Base-by-base conservation (phyloP, 2,329 filamentous ascomycete genomes). In the Arthrobotrys sphaeroides region DNA sequence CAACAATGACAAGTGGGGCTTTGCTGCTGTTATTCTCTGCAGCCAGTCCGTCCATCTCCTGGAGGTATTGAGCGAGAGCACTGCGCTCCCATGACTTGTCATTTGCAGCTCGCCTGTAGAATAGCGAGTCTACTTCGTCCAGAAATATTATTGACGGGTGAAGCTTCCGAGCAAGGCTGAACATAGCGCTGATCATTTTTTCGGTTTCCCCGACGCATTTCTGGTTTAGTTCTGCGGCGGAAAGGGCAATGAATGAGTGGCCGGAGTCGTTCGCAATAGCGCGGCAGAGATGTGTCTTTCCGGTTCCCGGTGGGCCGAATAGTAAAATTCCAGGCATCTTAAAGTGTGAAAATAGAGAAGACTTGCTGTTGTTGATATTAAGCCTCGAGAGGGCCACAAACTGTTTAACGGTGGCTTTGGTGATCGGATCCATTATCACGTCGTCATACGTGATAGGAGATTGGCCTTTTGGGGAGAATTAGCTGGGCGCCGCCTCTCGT, bases 211-310 rank as follows among this genome's bases (percentile, higher is more conserved):
- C 65, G 7, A 69, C 65, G 31, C 33, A 49, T 3, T 24, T 5
- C 6, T n/a, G 13, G 5, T 69, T 59, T 3, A 69, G 22, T 20
- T 69, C 65, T 22, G 65, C 65, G 24, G 51, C 65, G 6, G 65
- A 69, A n/a, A 51, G 49, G 5, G 38, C 36, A 7, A 69, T 43
- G 5, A 51, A 60, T n/a, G 26, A 49, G 6, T 55, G 49, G 10
- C 57, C 53, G 4, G 65, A 31, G 20, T 69, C 65, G 31, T 51
- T 43, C 7, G 65, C 65, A 16, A 69, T 55, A 13, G 57, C 65
- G 22, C 65, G 49, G 18, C 57, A 60, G 33, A 73, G 61, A 24
- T 73, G 67, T n/a, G 67, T 73, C 59, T 73, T 73, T 33, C 67
- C 67, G 7, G 67, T 73, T 13, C 67, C 67, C 2, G 57, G 59